phyloP scores from a whole-genome alignment of 2,329 filamentous ascomycete species.

The Xylaria sp. region DNA sequence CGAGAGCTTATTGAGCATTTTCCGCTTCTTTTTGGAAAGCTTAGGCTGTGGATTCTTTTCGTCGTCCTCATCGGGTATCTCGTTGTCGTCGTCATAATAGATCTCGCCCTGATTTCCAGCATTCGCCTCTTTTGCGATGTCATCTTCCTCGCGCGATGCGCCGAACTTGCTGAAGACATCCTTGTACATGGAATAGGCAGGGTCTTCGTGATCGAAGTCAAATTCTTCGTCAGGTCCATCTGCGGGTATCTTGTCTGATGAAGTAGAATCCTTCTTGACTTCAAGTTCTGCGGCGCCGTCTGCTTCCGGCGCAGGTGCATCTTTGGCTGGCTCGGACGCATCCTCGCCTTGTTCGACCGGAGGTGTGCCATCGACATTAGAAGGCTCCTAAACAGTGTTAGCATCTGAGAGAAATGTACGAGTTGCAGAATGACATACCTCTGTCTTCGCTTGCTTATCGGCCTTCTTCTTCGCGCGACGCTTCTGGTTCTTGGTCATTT shows the following conservation, averaged over 20 bases:
- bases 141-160: constrained; percentile 63
- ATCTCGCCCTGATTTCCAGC: constrained; percentile 80
- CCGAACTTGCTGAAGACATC: constrained; percentile 82
- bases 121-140: constrained; percentile 65
- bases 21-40: constrained; percentile 92
- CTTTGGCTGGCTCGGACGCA: constrained; percentile 30
- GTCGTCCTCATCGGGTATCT: constrained; percentile 84
- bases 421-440: constrained; percentile 44
- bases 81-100: constrained; percentile 80
- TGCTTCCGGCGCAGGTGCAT: constrained; percentile 33
- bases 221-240: constrained; percentile 53
- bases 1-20: constrained; percentile 87
- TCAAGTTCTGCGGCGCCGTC: constrained; percentile 41
- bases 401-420: constrained; percentile 13
- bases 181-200: constrained; percentile 82
- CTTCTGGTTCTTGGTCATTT: constrained; percentile 93
- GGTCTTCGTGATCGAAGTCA: constrained; percentile 67
- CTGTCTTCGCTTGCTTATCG: constrained; percentile 69
- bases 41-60: constrained; percentile 66
- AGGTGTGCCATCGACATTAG: constrained; percentile 34
- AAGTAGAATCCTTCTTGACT: constrained; percentile 45
- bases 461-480: constrained; percentile 94
- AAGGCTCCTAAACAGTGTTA: constrained; percentile 27
- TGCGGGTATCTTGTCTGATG: constrained; percentile 41
- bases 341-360: constrained; percentile 39